Conservation (phyloP, 2,329 filamentous ascomycete species). For the Trichoderma sp. region DNA sequence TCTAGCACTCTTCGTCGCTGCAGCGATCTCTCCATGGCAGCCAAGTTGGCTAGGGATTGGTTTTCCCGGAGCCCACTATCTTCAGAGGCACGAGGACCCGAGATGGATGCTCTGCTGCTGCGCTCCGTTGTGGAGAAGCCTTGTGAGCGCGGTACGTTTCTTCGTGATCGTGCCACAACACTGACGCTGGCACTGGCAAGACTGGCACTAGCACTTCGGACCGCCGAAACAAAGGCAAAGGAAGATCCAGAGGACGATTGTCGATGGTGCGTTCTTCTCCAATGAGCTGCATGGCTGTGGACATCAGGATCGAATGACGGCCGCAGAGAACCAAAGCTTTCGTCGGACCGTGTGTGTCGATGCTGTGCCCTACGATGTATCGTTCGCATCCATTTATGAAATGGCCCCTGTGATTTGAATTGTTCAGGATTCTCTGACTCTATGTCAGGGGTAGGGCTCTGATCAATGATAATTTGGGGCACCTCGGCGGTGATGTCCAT, state of each 20-base stretch:
- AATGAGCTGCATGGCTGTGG: neutral
- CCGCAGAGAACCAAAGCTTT: neutral
- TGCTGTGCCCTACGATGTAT: conserved; percentile 58
- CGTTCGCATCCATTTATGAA: conserved; percentile 71
- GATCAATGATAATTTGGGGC: conserved; percentile 31
- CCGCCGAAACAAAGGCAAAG: conserved; percentile 72
- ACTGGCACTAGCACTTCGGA: conserved; percentile 80
- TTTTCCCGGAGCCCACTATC: conserved; percentile 62
- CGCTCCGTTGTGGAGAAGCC: conserved; percentile 59
- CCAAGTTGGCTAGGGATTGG: conserved; percentile 57
- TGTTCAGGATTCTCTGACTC: conserved; percentile 10
- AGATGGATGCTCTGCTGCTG: conserved; percentile 61
- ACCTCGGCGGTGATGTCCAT: conserved; percentile 19
- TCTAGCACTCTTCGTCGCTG: conserved; percentile 78
- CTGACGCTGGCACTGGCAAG: conserved; percentile 73
- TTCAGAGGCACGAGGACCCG: conserved; percentile 61
- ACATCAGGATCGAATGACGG: neutral
- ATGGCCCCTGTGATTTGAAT: conserved; percentile 43
- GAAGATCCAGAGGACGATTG: conserved; percentile 72
- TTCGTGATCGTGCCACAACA: conserved; percentile 60
- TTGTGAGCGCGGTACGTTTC: conserved; percentile 50
- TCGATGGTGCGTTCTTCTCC: conserved; percentile 38
- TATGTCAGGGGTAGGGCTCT: conserved; percentile 18
- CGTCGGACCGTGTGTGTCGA: conserved; percentile 27
- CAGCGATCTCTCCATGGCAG: conserved; percentile 66